Conservation (phyloP, 2,329 filamentous ascomycete species). For the Fusarium decemcellulare region DNA sequence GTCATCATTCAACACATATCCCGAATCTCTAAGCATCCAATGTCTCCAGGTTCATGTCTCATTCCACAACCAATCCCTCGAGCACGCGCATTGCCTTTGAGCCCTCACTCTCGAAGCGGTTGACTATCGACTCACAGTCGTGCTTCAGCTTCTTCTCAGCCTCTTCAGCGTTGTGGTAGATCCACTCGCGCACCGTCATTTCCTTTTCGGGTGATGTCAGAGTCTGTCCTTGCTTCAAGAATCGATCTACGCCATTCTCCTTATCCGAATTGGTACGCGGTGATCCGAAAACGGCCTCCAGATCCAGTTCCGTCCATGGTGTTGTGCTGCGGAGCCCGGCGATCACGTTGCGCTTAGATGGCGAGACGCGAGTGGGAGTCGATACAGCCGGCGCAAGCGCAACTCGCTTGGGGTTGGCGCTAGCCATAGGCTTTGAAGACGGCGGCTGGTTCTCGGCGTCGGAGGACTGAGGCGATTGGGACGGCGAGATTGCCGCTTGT, state of each 20-base stretch:
- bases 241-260: conserved; percentile 65
- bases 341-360: conserved; percentile 73
- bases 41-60: conserved; percentile 32
- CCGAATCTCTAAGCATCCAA: background rate
- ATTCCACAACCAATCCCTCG: conserved; percentile 77
- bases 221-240: conserved; percentile 69
- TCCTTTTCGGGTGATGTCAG: conserved; percentile 83
- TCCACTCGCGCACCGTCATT: conserved; percentile 97
- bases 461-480: conserved; percentile 80
- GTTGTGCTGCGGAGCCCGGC: conserved; percentile 68
- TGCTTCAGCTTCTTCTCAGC: conserved; percentile 84
- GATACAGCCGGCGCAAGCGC: conserved; percentile 61
- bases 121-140: conserved; percentile 88
- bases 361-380: conserved; percentile 68
- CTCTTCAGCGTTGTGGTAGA: conserved; percentile 82
- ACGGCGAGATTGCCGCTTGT: conserved; percentile 71
- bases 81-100: conserved; percentile 82
- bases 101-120: conserved; percentile 87
- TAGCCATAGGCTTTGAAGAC: conserved; percentile 71
- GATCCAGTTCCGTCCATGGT: conserved; percentile 81
- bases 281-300: conserved; percentile 78
- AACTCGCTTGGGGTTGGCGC: conserved; percentile 60
- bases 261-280: conserved; percentile 60
- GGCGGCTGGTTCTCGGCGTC: conserved; percentile 86
- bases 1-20: conserved; percentile 22